Conservation (phyloP, 192 early-diverging fungal genomes). For the Dissophora globulifera region DNA sequence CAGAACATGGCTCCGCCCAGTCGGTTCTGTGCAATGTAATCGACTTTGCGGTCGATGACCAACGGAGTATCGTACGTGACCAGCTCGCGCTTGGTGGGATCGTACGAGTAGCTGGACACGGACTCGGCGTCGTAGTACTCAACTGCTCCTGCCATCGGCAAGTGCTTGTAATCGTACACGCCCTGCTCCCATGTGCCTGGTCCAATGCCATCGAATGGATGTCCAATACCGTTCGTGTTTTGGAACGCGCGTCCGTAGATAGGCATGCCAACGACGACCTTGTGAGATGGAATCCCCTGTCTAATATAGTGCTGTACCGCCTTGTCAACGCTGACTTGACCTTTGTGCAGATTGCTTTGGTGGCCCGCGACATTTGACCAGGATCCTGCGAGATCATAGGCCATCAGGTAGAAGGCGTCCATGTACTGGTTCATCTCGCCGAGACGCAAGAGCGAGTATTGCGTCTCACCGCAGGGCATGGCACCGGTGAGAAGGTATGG, state of each 20-base stretch:
- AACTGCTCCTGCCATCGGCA: conserved; percentile 71
- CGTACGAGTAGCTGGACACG: conserved; percentile 86
- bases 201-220: conserved; percentile 75
- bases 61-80: conserved; percentile 85
- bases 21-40: conserved; percentile 64
- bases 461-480: conserved; percentile 68
- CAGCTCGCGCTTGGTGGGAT: conserved; percentile 70
- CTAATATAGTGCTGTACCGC: conserved; percentile 78
- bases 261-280: conserved; percentile 91
- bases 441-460: conserved; percentile 72
- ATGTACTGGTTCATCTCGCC: conserved; percentile 71
- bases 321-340: conserved; percentile 68
- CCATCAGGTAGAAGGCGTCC: conserved; percentile 92
- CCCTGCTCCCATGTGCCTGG: conserved; percentile 91
- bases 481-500: conserved; percentile 76
- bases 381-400: conserved; percentile 81
- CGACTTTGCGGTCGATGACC: conserved; percentile 71
- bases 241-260: conserved; percentile 95
- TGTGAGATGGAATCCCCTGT: conserved; percentile 81
- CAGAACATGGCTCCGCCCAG: conserved; percentile 86
- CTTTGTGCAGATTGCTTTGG: conserved; percentile 86
- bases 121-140: conserved; percentile 82
- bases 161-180: conserved; percentile 87
- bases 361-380: conserved; percentile 80
- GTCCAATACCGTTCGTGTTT: conserved; percentile 78